A percentile compares a stretch with the other conserved stretches of the same genome.
These are phyloP conservation scores for Colletotrichum sp. DNA, from an alignment of 2,329 filamentous ascomycete species.

Conservation along the genomic window DNA sequence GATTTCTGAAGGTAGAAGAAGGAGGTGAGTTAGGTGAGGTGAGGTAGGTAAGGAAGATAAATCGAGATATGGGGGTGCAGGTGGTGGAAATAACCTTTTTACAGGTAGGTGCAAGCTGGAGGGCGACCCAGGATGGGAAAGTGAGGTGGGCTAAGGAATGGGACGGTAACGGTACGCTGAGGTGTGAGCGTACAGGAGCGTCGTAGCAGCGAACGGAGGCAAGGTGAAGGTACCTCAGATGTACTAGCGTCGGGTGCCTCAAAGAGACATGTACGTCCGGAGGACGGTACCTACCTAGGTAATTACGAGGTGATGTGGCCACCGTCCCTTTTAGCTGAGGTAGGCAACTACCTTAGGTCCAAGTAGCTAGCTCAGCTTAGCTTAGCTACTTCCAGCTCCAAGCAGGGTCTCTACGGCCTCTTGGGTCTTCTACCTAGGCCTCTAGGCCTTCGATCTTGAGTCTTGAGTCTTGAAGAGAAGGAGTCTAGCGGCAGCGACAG, in stretches of 20 bases:
- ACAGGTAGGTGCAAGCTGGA: conserved; percentile 42
- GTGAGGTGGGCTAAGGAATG: not conserved
- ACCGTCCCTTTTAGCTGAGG: not conserved
- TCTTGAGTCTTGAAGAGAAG: not conserved
- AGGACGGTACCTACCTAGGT: not conserved
- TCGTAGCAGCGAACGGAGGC: not conserved
- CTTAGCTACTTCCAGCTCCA: not conserved
- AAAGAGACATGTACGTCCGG: not conserved
- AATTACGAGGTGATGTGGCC: not conserved
- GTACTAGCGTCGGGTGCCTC: not conserved
- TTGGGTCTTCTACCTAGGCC: not conserved
- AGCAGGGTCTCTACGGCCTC: not conserved
- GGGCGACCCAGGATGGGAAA: conserved; percentile 36
- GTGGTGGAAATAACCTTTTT: conserved; percentile 41
- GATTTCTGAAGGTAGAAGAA: not conserved
- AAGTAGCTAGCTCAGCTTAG: not conserved
- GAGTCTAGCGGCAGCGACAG: not conserved
- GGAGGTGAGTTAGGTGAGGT: not conserved
- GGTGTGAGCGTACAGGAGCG: not conserved
- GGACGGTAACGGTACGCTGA: not conserved
- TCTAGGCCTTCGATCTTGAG: not conserved
- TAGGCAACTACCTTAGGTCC: not conserved
- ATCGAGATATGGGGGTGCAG: conserved; percentile 20
- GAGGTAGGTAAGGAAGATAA: conserved; percentile 6
- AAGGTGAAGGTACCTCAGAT: not conserved